Evolutionary conservation across 2,329 filamentous ascomycete genomes (phyloP).

Genomic region (Venturia effusa): DNA sequence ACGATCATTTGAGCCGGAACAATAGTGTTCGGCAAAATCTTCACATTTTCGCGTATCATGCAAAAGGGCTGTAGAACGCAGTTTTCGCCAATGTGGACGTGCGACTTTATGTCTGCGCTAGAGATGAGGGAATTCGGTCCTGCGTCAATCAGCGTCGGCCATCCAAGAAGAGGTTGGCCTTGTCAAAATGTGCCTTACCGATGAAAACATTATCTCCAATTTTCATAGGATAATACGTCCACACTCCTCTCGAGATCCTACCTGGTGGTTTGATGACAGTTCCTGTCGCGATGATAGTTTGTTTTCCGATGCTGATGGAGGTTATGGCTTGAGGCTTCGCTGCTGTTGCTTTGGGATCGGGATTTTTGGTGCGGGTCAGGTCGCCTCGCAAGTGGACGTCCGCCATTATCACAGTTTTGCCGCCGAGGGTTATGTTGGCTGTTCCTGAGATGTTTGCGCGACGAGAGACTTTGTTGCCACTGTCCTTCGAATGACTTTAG

Average conservation of each 20-base stretch:
- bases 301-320: constrained; percentile 80
- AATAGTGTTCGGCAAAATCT: constrained; percentile 73
- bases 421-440: constrained; percentile 94
- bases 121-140: constrained; percentile 56
- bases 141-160: constrained; percentile 11
- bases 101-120: constrained; percentile 70
- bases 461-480: constrained; percentile 95
- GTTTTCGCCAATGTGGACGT: constrained; percentile 73
- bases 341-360: constrained; percentile 20
- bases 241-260: constrained; percentile 62
- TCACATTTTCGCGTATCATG: constrained; percentile 88
- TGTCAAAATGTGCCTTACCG: constrained; percentile 38
- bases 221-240: constrained; percentile 79
- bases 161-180: not conserved
- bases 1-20: constrained; percentile 85
- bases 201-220: constrained; percentile 94
- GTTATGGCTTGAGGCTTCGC: constrained; percentile 22
- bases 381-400: constrained; percentile 92
- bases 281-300: constrained; percentile 75
- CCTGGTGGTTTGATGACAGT: constrained; percentile 74
- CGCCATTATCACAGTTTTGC: constrained; percentile 86
- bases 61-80: constrained; percentile 76
- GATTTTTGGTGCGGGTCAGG: constrained; percentile 43
- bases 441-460: constrained; percentile 87
- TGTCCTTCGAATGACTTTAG: constrained; percentile 51